phyloP scores from a whole-genome alignment of 2,329 filamentous ascomycete species.

The Neofusicoccum umdonicola region DNA sequence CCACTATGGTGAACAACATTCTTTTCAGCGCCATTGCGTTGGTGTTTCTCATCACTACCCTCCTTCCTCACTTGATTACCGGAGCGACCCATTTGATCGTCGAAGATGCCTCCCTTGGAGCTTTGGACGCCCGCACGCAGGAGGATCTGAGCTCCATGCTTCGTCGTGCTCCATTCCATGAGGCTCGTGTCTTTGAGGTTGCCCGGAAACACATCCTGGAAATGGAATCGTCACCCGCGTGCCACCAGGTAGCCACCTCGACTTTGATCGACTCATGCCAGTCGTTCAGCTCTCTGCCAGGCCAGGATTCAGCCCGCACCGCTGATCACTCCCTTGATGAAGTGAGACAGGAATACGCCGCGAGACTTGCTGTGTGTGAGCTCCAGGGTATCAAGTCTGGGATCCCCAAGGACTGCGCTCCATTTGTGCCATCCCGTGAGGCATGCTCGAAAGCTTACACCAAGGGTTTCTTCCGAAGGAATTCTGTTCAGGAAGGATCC shows the following conservation, averaged over 20 bases:
- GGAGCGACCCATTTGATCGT: background rate
- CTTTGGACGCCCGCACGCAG: background rate
- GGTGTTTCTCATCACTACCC: background rate
- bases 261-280: constrained; percentile 55
- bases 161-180: constrained; percentile 20
- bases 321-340: constrained; percentile 28
- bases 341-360: constrained; percentile 58
- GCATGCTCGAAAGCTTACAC: constrained; percentile 27
- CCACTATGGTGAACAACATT: background rate
- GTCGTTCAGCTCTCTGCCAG: constrained; percentile 39
- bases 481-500: constrained; percentile 19
- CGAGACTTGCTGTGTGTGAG: constrained; percentile 63
- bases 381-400: constrained; percentile 51
- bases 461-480: constrained; percentile 24
- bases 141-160: constrained; percentile 22
- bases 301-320: background rate
- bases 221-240: constrained; percentile 48
- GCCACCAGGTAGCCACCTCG: constrained; percentile 52
- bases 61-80: background rate
- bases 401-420: constrained; percentile 52
- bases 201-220: constrained; percentile 33
- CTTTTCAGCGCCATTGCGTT: background rate
- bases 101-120: background rate
- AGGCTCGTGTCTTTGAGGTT: constrained; percentile 20
- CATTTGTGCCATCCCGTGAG: constrained; percentile 45